Evolutionary conservation across 2,329 filamentous ascomycete genomes (phyloP).

Genomic region (Penicillium italicum): DNA sequence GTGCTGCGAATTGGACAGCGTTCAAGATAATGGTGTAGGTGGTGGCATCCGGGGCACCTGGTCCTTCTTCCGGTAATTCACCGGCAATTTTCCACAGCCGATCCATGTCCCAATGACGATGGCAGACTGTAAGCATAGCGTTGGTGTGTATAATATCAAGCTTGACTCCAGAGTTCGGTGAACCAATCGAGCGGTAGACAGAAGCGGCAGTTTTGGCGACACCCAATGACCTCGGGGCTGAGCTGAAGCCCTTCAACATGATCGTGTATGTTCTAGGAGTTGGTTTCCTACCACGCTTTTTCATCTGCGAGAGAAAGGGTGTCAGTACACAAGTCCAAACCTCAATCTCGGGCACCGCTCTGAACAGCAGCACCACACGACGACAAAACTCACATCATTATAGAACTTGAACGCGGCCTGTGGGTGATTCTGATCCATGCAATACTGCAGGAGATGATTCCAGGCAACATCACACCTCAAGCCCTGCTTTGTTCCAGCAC

Average conservation of each 20-base stretch:
- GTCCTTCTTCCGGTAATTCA: constrained; percentile 63
- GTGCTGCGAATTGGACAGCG: constrained; percentile 58
- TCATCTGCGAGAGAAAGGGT: constrained; percentile 63
- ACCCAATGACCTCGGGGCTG: constrained; percentile 51
- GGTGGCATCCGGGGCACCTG: constrained; percentile 61
- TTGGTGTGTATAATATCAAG: constrained; percentile 83
- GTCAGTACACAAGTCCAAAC: constrained; percentile 5
- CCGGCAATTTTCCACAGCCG: constrained; percentile 72
- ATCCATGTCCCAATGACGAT: constrained; percentile 70
- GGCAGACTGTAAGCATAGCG: constrained; percentile 78
- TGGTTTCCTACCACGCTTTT: constrained; percentile 79
- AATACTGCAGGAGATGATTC: constrained; percentile 78
- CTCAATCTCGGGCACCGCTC: neutral
- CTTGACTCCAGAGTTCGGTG: constrained; percentile 59
- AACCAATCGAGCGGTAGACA: constrained; percentile 72
- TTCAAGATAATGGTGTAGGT: constrained; percentile 85
- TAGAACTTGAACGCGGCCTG: constrained; percentile 72
- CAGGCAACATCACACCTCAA: constrained; percentile 71
- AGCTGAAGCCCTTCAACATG: constrained; percentile 70
- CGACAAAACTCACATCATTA: constrained; percentile 64
- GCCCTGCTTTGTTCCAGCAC: constrained; percentile 60
- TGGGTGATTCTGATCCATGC: constrained; percentile 59
- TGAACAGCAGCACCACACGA: neutral
- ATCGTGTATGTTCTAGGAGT: constrained; percentile 81
- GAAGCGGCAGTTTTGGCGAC: constrained; percentile 65